Percentiles rank a stretch among this genome's conserved stretches.
phyloP scores from a whole-genome alignment of 208 protist genomes.

The Acanthamoeba rhysodes region DNA sequence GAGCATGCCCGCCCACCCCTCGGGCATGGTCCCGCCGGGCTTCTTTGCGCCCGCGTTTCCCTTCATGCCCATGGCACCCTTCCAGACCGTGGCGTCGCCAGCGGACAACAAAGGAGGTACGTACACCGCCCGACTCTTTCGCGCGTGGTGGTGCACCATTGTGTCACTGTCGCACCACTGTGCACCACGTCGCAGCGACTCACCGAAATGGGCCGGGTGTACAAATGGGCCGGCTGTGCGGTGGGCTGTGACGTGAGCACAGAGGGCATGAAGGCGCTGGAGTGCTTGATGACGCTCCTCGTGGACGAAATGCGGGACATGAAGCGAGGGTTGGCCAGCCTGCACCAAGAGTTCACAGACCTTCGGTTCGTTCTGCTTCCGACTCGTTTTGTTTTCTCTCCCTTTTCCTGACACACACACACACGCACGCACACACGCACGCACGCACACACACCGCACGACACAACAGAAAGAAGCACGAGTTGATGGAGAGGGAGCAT shows the following conservation, averaged over 20 bases:
- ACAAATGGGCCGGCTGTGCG: not conserved
- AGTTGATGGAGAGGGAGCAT: not conserved
- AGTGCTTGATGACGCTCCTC: conserved; percentile 19
- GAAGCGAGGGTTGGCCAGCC: not conserved
- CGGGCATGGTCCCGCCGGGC: not conserved
- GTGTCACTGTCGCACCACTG: too few species aligned
- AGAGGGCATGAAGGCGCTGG: conserved; percentile 40
- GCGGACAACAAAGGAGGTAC: not conserved
- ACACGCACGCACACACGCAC: not conserved
- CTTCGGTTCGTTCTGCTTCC: not conserved
- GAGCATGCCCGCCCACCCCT: not conserved
- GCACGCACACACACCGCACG: not conserved
- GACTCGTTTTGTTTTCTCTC: not conserved
- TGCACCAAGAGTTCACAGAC: conserved; percentile 13
- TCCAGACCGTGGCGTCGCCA: not conserved
- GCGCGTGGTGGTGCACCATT: too few species aligned
- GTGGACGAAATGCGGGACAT: conserved; percentile 31
- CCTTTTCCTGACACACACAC: not conserved
- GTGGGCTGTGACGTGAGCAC: not conserved
- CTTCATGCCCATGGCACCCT: conserved; percentile 1
- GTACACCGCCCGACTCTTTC: not conserved
- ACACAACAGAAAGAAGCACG: not conserved
- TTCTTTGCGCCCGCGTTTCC: conserved; percentile 25
- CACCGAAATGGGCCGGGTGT: too few species aligned
- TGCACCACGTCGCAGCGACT: too few species aligned